Evolutionary conservation across 2,329 filamentous ascomycete species (phyloP).

Genomic region (Hypoxylon sp.): DNA sequence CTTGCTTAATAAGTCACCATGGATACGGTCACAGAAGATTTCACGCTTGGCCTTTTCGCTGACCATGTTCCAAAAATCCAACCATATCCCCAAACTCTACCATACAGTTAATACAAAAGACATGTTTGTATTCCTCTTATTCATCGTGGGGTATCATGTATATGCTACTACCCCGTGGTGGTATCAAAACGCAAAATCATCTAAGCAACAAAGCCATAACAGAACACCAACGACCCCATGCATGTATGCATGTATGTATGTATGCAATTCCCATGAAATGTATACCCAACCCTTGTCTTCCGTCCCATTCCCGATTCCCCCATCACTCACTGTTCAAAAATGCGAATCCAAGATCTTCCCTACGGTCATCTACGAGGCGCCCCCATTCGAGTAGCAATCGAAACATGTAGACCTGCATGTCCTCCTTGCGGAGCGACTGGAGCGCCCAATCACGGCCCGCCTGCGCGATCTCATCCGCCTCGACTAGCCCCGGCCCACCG

Average conservation of each 20-base stretch:
- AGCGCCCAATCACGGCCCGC: constrained; percentile 69
- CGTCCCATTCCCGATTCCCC: background rate
- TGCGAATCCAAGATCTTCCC: constrained; percentile 57
- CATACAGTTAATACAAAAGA: background rate
- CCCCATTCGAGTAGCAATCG: constrained; percentile 67
- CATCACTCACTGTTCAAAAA: constrained; percentile 1
- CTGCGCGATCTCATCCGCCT: constrained; percentile 66
- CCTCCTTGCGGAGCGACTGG: constrained; percentile 67
- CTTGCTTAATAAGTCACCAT: background rate
- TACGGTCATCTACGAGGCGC: constrained; percentile 58
- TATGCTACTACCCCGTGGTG: constrained; percentile 10
- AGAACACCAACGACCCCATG: constrained; percentile 6
- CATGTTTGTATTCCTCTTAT: background rate
- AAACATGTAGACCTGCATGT: constrained; percentile 72
- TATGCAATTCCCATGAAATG: constrained; percentile 1
- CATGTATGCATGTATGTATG: constrained; percentile 15
- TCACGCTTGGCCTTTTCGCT: background rate
- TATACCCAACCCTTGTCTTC: background rate
- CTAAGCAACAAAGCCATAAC: background rate
- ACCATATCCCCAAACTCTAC: background rate
- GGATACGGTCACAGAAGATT: background rate
- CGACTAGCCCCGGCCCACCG: constrained; percentile 39
- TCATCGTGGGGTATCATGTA: constrained; percentile 20
- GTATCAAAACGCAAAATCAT: constrained; percentile 32
- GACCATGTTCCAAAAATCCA: background rate